Evolutionary conservation across 257 asterid species (phyloP).

Genomic region (Gentiana macrophylla): DNA sequence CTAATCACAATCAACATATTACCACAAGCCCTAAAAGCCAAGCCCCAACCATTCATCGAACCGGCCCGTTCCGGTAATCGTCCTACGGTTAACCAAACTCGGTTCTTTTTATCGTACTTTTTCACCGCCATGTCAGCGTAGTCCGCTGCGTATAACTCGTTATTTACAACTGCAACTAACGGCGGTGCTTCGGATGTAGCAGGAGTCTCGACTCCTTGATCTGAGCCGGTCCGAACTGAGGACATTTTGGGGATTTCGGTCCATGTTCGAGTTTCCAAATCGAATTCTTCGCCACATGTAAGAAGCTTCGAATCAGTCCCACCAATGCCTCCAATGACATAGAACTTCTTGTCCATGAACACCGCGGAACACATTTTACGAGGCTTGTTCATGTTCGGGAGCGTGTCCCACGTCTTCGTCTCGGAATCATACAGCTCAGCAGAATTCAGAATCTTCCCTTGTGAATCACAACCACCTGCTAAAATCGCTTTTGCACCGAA

Average conservation of each 20-base stretch:
- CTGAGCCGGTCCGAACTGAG: slow-evolving; percentile 47
- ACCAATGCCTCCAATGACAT: slow-evolving; percentile 68
- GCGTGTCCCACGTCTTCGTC: slow-evolving; percentile 40
- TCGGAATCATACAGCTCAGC: slow-evolving; percentile 63
- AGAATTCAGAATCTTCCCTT: slow-evolving; percentile 31
- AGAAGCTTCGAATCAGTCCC: slow-evolving; percentile 33
- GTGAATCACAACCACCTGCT: slow-evolving; percentile 83
- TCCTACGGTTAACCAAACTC: slow-evolving; percentile 49
- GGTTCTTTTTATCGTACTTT: slow-evolving; percentile 39
- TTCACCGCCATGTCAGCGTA: slow-evolving; percentile 72
- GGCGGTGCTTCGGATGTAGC: slow-evolving; percentile 86
- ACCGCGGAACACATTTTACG: slow-evolving; percentile 89
- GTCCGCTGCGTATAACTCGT: slow-evolving; percentile 76
- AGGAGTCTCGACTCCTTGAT: slow-evolving; percentile 41
- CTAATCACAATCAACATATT: slow-evolving; percentile 59
- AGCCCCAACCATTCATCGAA: slow-evolving; percentile 67
- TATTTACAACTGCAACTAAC: slow-evolving; percentile 68
- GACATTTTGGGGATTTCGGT: slow-evolving; percentile 79
- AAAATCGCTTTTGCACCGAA: slow-evolving; percentile 69
- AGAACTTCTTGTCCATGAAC: slow-evolving; percentile 65
- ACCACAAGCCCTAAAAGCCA: slow-evolving; percentile 47
- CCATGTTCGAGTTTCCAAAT: slow-evolving; percentile 47
- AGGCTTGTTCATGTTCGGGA: slow-evolving; percentile 62
- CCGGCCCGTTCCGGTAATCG: slow-evolving; percentile 66
- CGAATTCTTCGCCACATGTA: slow-evolving; percentile 42